A percentile compares a stretch with the other conserved stretches of the same genome.
phyloP scores from a whole-genome alignment of 2,329 filamentous ascomycete species.

The Colletotrichum lindemuthianum region DNA sequence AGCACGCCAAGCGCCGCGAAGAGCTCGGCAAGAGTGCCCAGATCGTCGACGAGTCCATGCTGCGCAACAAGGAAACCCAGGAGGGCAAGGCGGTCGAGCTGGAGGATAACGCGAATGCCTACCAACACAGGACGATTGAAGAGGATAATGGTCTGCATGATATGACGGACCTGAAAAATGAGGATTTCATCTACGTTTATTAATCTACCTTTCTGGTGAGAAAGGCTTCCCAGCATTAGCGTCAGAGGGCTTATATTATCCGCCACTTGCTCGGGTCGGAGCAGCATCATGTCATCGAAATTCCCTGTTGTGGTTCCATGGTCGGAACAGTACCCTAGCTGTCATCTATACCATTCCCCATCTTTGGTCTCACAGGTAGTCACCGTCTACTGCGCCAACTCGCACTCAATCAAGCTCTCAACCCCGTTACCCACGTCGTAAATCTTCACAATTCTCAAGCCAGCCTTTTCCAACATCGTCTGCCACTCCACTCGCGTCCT shows the following conservation, averaged over 20 bases:
- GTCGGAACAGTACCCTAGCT: too few relatives aligned
- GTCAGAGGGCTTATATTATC: too few relatives aligned
- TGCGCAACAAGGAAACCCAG: conserved; percentile 29
- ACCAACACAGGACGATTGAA: conserved; percentile 39
- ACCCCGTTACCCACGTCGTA: conserved; percentile 46
- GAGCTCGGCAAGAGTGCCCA: conserved; percentile 62
- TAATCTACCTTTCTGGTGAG: conserved; percentile 24
- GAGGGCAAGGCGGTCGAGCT: conserved; percentile 39
- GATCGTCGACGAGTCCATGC: conserved; percentile 31
- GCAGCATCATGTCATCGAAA: too few relatives aligned
- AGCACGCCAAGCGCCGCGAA: conserved; percentile 63
- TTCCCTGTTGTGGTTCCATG: too few relatives aligned
- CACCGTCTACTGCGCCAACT: conserved; percentile 35
- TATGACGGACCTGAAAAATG: conserved; percentile 67
- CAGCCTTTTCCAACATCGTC: conserved; percentile 40
- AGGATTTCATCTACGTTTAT: conserved; percentile 69
- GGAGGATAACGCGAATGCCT: conserved; percentile 34
- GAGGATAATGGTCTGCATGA: conserved; percentile 58
- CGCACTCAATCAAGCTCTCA: conserved; percentile 51
- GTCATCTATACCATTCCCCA: too few relatives aligned
- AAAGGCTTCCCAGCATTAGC: too few relatives aligned
- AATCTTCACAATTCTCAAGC: conserved; percentile 48
- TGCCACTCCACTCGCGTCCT: conserved; percentile 49
- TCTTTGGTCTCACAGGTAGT: too few relatives aligned
- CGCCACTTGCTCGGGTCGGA: too few relatives aligned